A percentile compares a stretch with the other conserved stretches of the same genome.
These are phyloP conservation scores for Phytophthora podocarpi DNA, from an alignment of 352 stramenopile genomes.

Conservation along the genomic window DNA sequence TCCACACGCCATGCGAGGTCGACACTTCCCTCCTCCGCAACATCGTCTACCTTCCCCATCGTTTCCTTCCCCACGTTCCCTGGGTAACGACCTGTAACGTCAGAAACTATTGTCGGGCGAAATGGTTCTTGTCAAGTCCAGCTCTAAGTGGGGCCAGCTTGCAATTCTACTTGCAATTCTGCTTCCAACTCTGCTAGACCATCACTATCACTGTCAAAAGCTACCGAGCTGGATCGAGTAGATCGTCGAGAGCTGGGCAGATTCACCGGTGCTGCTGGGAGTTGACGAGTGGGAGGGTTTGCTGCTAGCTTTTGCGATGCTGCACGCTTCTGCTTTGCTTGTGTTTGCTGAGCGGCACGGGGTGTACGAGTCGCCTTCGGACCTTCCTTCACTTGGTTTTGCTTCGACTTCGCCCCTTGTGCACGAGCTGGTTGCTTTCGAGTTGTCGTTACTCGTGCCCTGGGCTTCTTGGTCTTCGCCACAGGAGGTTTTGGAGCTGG, in stretches of 20 bases:
- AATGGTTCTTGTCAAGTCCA: background rate
- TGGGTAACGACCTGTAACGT: slow-evolving; percentile 22
- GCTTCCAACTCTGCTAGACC: slow-evolving; percentile 52
- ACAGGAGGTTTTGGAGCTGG: background rate
- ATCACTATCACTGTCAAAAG: slow-evolving; percentile 54
- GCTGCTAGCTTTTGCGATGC: background rate
- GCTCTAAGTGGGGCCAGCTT: slow-evolving; percentile 14
- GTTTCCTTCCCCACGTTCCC: background rate
- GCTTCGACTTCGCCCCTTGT: background rate
- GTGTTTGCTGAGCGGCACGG: slow-evolving; percentile 2
- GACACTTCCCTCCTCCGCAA: slow-evolving; percentile 17
- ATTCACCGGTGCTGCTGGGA: background rate
- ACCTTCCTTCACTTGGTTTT: slow-evolving; percentile 4
- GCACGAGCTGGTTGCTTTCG: slow-evolving; percentile 11
- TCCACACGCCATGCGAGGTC: slow-evolving; percentile 34
- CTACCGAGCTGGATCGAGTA: slow-evolving; percentile 29
- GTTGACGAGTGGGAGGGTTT: background rate
- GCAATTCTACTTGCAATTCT: slow-evolving; percentile 36
- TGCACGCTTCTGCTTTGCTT: background rate
- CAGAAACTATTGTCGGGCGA: slow-evolving; percentile 11
- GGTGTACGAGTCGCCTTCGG: slow-evolving; percentile 3
- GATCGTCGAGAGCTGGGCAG: slow-evolving; percentile 25
- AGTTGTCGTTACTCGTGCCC: background rate
- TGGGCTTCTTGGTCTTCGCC: slow-evolving; percentile 10
- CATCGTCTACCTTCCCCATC: slow-evolving; percentile 22